A percentile compares a stretch with the other conserved stretches of the same genome.
Evolutionary conservation across 140 eudicot genomes (phyloP).

Genomic region (Erigeron philadelphicus): DNA sequence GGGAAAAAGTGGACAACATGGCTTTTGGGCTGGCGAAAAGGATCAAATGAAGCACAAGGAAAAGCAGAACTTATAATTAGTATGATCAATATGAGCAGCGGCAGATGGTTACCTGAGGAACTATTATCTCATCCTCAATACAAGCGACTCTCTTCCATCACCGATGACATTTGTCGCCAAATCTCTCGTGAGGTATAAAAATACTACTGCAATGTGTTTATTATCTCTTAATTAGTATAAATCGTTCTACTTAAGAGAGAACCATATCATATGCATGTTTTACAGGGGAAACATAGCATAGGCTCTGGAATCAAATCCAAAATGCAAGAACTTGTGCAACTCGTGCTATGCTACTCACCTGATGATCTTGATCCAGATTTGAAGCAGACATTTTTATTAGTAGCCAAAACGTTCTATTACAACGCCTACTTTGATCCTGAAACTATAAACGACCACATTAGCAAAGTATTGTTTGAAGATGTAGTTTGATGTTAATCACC

Average conservation of each 20-base stretch:
- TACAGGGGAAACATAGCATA: background rate
- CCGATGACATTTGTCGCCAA: background rate
- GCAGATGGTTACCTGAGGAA: background rate
- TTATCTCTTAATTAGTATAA: background rate
- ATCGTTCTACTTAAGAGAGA: background rate
- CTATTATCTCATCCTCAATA: conserved; percentile 3
- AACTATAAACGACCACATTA: background rate
- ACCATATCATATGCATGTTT: background rate
- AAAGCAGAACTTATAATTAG: too few species aligned
- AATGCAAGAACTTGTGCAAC: conserved; percentile 15
- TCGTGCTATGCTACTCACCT: background rate
- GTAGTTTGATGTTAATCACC: background rate
- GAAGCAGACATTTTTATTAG: background rate
- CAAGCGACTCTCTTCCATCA: background rate
- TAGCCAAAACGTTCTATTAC: background rate
- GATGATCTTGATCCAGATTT: background rate
- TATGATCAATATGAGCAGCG: background rate
- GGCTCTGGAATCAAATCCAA: background rate
- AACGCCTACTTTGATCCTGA: background rate
- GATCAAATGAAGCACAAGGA: background rate
- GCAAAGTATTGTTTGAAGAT: background rate
- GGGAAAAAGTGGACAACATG: background rate
- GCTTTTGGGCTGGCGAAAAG: background rate
- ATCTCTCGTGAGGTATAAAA: background rate
- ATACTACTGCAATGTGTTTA: background rate